Evolutionary conservation across 2,329 filamentous ascomycete species (phyloP), one percentile per base, ranked within the genome.

Genomic region (Penicillium frequentans): DNA sequence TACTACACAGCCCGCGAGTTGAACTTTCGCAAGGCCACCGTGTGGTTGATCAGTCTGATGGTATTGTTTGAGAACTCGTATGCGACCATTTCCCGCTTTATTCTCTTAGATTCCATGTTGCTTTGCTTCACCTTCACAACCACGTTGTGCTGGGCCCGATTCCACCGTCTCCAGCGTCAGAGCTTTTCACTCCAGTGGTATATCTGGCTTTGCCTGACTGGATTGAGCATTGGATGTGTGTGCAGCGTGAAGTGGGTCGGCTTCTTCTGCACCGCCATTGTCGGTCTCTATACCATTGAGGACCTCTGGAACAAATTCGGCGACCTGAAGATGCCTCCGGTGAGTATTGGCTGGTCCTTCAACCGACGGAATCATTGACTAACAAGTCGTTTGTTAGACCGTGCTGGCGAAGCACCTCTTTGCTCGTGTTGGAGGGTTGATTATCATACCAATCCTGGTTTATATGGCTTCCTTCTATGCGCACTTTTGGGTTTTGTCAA

Each of bases 11-110:
- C 93, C 33, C 90, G 89, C 70, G 93, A 97, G 77, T 81, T 99
- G 68, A 90, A 92, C 72, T 88, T 98, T 72, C 88, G 86, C 72
- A 87, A 90, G 64, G 88, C 91, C 43, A 90, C 93, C 49, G 91
- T 97, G 65, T 99, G 95, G 95, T 83, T 99, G 56, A 88, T 98
- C 57, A 95, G 93, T 21, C 81, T 98, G 67, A 97, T 97, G 91
- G 93, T 99, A 45, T 86, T 99, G 43, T 99, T 92, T 81, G 95
- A 99, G 77, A 99, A 99, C 82, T 98, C 95, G 51, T 99, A 98
- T 80, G 96, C 95, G 49, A 98, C 96, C 31, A 99, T 99, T 77
- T 97, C 93, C 78, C 87, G 95, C 59, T 99, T 99, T 74, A 98
- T 99, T 69, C 87, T 99, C 24, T 87, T 99, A 68, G 95, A 99